phyloP scores from a whole-genome alignment of 2,329 filamentous ascomycete species.

The Colletotrichum sp. region DNA sequence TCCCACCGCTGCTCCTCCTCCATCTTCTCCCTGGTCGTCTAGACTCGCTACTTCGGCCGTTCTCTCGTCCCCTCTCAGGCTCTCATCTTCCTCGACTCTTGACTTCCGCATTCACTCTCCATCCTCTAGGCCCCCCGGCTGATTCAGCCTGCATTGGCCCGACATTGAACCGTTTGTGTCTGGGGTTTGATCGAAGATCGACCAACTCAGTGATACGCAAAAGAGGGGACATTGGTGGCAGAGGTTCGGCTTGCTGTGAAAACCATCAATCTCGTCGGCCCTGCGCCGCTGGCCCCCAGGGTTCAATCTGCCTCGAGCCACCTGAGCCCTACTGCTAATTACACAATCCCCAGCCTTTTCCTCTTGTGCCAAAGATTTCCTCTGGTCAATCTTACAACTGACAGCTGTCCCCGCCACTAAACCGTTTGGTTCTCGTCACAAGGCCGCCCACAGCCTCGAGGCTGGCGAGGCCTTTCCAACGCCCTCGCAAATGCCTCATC shows the following conservation, averaged over 20 bases:
- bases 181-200: neutral
- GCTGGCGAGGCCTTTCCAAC: neutral
- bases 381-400: neutral
- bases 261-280: neutral
- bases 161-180: neutral
- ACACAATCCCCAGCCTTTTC: neutral
- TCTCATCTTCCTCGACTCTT: neutral
- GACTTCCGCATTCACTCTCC: neutral
- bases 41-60: neutral
- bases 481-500: neutral
- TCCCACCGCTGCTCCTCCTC: neutral
- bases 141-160: neutral
- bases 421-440: neutral
- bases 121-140: neutral
- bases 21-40: neutral
- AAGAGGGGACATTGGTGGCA: neutral
- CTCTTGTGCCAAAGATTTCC: neutral
- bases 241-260: neutral
- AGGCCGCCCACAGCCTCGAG: neutral
- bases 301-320: conserved; percentile 4
- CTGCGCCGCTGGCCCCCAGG: neutral
- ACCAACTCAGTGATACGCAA: neutral
- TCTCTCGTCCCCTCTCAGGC: neutral
- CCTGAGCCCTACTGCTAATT: conserved; percentile 12
- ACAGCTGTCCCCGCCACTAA: neutral